Evolutionary conservation across 805 yeast species (phyloP).

Genomic region (Saturnispora bothae): DNA sequence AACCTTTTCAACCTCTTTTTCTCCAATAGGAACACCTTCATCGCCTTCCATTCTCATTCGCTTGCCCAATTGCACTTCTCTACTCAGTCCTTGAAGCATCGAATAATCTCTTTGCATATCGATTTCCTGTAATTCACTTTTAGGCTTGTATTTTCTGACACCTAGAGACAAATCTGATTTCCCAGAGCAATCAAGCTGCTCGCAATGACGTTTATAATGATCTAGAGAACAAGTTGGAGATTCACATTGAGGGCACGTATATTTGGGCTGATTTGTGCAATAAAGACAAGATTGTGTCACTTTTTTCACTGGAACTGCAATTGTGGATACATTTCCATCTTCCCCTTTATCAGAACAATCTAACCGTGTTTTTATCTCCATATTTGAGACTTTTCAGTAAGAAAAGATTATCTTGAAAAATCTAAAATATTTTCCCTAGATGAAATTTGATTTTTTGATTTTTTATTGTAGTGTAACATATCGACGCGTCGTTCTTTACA

Average conservation of each 20-base stretch:
- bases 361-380: slow-evolving; percentile 4
- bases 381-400: no score
- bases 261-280: slow-evolving; percentile 43
- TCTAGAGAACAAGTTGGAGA: slow-evolving; percentile 54
- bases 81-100: slow-evolving; percentile 49
- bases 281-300: slow-evolving; percentile 1
- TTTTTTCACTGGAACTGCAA: not conserved
- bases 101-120: slow-evolving; percentile 78
- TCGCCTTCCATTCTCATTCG: slow-evolving; percentile 23
- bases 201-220: slow-evolving; percentile 67
- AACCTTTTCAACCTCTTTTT: slow-evolving; percentile 20
- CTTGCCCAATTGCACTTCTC: slow-evolving; percentile 51
- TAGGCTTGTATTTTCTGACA: slow-evolving; percentile 39
- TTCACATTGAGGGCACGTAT: slow-evolving; percentile 74
- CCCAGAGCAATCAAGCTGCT: slow-evolving; percentile 55
- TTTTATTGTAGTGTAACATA: no score
- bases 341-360: not conserved
- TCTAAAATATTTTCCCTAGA: no score
- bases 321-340: not conserved
- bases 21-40: slow-evolving; percentile 6
- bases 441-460: no score
- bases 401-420: no score
- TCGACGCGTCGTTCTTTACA: no score
- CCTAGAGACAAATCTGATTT: slow-evolving; percentile 32
- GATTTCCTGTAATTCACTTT: slow-evolving; percentile 32